These are phyloP conservation scores for Kwoniella bestiolae DNA, from an alignment of 768 basidiomycete species.

Conservation along the genomic window DNA sequence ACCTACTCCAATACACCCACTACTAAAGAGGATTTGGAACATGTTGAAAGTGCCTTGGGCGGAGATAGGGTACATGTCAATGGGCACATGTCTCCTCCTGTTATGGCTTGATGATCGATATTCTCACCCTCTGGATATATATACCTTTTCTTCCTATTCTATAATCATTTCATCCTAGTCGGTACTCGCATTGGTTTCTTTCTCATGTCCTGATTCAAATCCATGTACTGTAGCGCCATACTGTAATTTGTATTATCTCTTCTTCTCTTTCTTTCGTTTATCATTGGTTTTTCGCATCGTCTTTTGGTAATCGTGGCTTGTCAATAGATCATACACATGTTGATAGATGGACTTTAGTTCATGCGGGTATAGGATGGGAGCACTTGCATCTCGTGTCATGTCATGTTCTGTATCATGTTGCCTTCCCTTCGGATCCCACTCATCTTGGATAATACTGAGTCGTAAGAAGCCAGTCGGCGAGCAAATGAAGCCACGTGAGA, in stretches of 20 bases:
- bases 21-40: slow-evolving; percentile 23
- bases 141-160: not conserved
- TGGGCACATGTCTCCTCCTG: slow-evolving; percentile 19
- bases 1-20: slow-evolving; percentile 22
- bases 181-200: not conserved
- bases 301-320: not conserved
- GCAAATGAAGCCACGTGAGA: too few relatives aligned
- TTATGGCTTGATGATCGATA: not conserved
- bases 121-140: not conserved
- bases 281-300: not conserved
- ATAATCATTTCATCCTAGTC: not conserved
- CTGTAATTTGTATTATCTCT: not conserved
- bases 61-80: slow-evolving; percentile 1
- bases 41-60: slow-evolving; percentile 15
- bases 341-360: not conserved
- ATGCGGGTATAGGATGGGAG: too few relatives aligned
- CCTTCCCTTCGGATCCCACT: not conserved
- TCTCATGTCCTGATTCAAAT: not conserved
- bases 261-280: not conserved
- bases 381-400: slow-evolving; percentile 6
- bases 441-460: too few relatives aligned
- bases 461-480: too few relatives aligned
- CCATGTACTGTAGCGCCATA: not conserved
- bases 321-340: not conserved
- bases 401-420: slow-evolving; percentile 3